phyloP scores from a whole-genome alignment of 441 rosid species.

The Populus hybrid region DNA sequence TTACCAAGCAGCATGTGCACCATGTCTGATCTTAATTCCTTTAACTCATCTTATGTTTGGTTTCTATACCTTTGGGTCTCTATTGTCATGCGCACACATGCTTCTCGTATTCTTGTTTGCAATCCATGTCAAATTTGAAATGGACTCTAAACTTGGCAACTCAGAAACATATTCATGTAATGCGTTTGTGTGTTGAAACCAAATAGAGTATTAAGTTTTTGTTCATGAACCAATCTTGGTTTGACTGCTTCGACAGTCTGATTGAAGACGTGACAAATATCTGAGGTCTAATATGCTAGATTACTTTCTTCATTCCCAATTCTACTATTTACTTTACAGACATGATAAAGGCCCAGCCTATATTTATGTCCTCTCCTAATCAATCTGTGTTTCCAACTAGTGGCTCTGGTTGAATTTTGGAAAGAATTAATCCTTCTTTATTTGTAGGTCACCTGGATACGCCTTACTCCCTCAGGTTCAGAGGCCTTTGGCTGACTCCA shows the following conservation, averaged over 20 bases:
- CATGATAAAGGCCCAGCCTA: background rate
- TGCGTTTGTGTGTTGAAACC: background rate
- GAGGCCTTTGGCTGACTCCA: conserved; percentile 26
- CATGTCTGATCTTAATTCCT: conserved; percentile 1
- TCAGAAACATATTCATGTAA: background rate
- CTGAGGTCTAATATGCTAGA: background rate
- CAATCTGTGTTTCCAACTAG: background rate
- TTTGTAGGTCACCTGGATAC: conserved; percentile 68
- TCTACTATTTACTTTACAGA: background rate
- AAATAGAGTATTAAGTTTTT: background rate
- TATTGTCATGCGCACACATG: background rate
- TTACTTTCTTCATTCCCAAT: background rate
- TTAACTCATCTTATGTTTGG: background rate
- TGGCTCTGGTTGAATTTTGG: background rate
- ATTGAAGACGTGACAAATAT: background rate
- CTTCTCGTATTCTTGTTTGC: background rate
- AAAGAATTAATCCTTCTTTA: background rate
- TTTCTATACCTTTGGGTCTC: background rate
- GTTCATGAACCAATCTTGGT: background rate
- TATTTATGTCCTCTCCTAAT: background rate
- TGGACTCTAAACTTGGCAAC: background rate
- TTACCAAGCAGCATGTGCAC: background rate
- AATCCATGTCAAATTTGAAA: background rate
- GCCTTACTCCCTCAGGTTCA: conserved; percentile 43
- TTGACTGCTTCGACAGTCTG: background rate